A percentile compares a stretch with the other conserved stretches of the same genome.
These are phyloP conservation scores for Mycena sp. DNA, from an alignment of 1,284 basidiomycete species.

Conservation along the genomic window DNA sequence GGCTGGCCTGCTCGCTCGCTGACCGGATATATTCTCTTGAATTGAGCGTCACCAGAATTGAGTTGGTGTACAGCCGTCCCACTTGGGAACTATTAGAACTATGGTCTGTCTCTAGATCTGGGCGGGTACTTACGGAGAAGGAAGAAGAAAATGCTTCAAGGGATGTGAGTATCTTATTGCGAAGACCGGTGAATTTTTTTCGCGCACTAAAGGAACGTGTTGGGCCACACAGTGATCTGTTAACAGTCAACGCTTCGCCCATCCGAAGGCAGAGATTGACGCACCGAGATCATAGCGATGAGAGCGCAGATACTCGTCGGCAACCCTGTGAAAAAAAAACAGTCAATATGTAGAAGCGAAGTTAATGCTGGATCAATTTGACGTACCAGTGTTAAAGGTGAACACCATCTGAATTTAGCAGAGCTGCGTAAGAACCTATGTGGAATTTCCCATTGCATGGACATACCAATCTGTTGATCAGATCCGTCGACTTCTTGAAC, in stretches of 20 bases:
- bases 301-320: slow-evolving; percentile 31
- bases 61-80: slow-evolving; percentile 31
- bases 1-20: slow-evolving; percentile 9
- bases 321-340: slow-evolving; percentile 7
- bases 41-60: slow-evolving; percentile 30
- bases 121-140: slow-evolving; percentile 19
- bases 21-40: slow-evolving; percentile 30
- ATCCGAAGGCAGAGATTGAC: not conserved
- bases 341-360: not conserved
- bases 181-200: not conserved
- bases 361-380: not conserved
- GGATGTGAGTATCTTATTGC: not conserved
- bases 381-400: slow-evolving; percentile 34
- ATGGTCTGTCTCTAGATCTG: not conserved
- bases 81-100: slow-evolving; percentile 8
- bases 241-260: not conserved
- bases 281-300: slow-evolving; percentile 25
- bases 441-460: not conserved
- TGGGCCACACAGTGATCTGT: slow-evolving; percentile 27
- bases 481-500: slow-evolving; percentile 31
- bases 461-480: slow-evolving; percentile 32
- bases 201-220: slow-evolving; percentile 32
- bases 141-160: slow-evolving; percentile 28
- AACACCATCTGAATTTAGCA: slow-evolving; percentile 32
- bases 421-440: not conserved